Evolutionary conservation across 306 rosid genomes (phyloP), one percentile per base, ranked within the genome.

Genomic region (Gastrolobium bilobum): DNA sequence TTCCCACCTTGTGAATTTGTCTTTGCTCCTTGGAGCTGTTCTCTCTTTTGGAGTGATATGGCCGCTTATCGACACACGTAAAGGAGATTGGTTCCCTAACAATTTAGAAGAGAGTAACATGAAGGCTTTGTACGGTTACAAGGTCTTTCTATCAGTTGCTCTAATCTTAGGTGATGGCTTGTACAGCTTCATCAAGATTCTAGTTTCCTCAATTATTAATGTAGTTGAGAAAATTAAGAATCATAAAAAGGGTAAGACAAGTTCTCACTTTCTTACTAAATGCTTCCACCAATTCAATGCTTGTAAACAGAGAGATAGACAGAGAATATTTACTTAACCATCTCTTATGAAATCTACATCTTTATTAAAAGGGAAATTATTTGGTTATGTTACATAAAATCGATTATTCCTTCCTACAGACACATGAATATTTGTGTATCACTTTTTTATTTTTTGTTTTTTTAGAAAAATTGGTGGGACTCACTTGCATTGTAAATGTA

Each of bases 91-190:
- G 97, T 91, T 88, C 80, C 53, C 92, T 69, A 77, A 53, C 44
- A 84, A 89, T 35, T 86, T 86, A 46, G 72, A 75, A 4, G 97
- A 89, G 62, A 82, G 77, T 65, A 85, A 87, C 54, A 91, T 91
- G 97, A 91, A 90, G 78, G 88, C 92, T 37, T 84, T 88, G 42
- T 91, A 85, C 57, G 97, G 97, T 37, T 91, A 91, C 78, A 91
- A 92, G 92, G 92, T 87, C 56, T 91, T 91, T 69, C 47, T 91
- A 3, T 85, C 91, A 4, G 94, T 92, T 47, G 75, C 94, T 78
- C 82, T 92, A 10, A 92, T 92, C 71, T 81, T 90, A 0, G 97
- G 97, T 7, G 97, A 89, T 73, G 97, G 97, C 15, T 59, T 92
- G 15, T 90, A 92, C 90, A 92, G 65, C 73, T 92, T 92, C 35